These are phyloP conservation scores for Oryza longistaminata DNA, from an alignment of 176 grass and related monocot species.

Conservation along the genomic window DNA sequence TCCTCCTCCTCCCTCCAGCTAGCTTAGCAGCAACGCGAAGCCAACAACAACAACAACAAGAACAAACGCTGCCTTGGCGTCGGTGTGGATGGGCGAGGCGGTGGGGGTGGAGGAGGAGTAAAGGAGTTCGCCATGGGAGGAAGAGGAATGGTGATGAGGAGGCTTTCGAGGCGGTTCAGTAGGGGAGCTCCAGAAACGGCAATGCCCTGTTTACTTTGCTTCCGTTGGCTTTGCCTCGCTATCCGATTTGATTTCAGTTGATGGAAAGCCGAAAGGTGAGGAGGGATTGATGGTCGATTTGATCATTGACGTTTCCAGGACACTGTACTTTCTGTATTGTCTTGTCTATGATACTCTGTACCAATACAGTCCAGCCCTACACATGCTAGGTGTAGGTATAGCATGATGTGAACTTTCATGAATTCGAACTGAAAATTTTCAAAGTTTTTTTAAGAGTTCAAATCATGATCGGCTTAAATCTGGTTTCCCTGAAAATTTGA, in stretches of 20 bases:
- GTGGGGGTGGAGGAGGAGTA: constrained; percentile 35
- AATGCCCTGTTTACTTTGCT: constrained; percentile 44
- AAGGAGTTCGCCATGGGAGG: constrained; percentile 55
- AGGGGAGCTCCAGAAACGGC: constrained; percentile 55
- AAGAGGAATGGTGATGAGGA: constrained; percentile 58
- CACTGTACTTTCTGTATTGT: not conserved
- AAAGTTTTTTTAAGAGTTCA: too few relatives aligned
- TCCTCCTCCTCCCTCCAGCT: not conserved
- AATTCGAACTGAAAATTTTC: too few relatives aligned
- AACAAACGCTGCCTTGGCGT: constrained; percentile 2
- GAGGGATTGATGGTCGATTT: constrained; percentile 5
- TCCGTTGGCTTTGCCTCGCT: constrained; percentile 8
- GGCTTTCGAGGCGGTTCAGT: constrained; percentile 71
- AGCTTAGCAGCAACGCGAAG: not conserved
- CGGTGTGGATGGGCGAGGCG: constrained; percentile 22
- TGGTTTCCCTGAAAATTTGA: too few relatives aligned
- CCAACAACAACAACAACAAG: constrained; percentile 7
- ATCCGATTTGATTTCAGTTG: constrained; percentile 19
- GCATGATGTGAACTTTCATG: too few relatives aligned
- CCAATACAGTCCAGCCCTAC: not conserved
- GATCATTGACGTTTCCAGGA: not conserved
- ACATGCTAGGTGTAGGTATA: too few relatives aligned
- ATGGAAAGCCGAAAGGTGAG: not conserved
- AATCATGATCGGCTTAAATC: too few relatives aligned
- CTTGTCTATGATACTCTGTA: not conserved